Evolutionary conservation across 768 basidiomycete species (phyloP), one percentile per base, ranked within the genome.

Genomic region (Cyclocybe aegerita): DNA sequence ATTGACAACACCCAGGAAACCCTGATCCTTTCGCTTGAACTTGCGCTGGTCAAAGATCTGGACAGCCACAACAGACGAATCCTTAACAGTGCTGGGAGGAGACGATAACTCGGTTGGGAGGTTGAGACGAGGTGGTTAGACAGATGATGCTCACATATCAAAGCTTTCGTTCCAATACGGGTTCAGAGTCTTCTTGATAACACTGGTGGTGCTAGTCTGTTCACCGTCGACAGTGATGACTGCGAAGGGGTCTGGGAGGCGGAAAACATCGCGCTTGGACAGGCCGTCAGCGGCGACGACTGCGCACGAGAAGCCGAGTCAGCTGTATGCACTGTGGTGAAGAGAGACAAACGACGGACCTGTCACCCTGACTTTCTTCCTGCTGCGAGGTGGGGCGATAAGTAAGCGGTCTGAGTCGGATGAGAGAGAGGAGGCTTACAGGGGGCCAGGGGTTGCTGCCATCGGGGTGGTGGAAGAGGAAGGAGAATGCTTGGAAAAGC

Each of bases 1-100:
- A 66, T 99, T 99, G 60, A 98, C 95, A 10, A 98, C 96, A 33
- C 97, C 97, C 47, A 99, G 76, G 70, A 99, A 99, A 1, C 97
- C 97, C 66, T 98, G 97, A 67, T 99, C 97, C 62, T 88, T 86
- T 70, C 90, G 81, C 79, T 99, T 99, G 77, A 98, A 98, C 72
- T 99, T 99, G 69, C 93, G 86, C 70, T 98, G 96, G 72, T 99
- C 97, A 60, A 98, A 98, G 61, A 98, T 97, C 72, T 99, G 97
- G 1, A 98, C 95, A 4, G 93, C 93, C 51, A 99, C 83, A 42
- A 98, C 91, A 12, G 95, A 98, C n/a, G 91, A 93, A 59, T 99
- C 97, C 68, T 94, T 96, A 65, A 97, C 96, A 45, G 82, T 90
- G 59, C 95, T 98, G 39, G 31, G 45, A 39, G 48, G 49, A 39